Base-by-base conservation (phyloP, 768 basidiomycete genomes). In the Rhizopogon vinicolor region DNA sequence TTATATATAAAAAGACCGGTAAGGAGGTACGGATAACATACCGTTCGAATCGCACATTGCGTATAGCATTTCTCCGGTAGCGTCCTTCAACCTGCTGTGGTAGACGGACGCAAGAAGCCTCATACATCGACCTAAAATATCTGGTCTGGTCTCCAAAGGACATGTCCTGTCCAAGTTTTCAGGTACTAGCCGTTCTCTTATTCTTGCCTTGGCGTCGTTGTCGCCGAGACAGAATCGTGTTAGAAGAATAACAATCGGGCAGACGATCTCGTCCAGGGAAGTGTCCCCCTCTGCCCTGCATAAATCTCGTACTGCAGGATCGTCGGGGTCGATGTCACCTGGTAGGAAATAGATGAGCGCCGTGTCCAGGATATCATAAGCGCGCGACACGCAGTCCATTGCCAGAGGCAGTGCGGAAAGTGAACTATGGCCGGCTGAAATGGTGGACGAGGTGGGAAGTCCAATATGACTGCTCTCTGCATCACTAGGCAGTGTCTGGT, bases 11-110 rank as follows among this genome's bases (percentile, higher is more conserved):
- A 46, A 31, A 6, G 54, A 7, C 46, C 9, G 19, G n/a, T 13
- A 6, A 5, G 29, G 19, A 54, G 9, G 25, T 16, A 5, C 7
- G 22, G 45, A 44, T 9, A 13, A 58, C 72, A 57, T 62, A 85
- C 86, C 77, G 70, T 97, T 86, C 2, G 83, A 85, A 58, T 91
- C 87, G 60, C 89, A 91, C 62, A 93, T 77, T 0, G 87, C 84
- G 69, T 80, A 98, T 16, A 98, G 71, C 77, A 98, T 77, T 73
- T 98, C 94, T 9, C 95, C 95, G 3, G 88, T 80, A 13, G 88
- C 76, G 62, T 84, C 83, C 64, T 92, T 90, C 58, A 91, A 70
- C 43, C 86, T 77, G 1, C 78, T 65, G 61, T 95, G 86, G 61
- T 91, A 87, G 2, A 93, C 80, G 57, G 85, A 84, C 2, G 78